Percentiles rank a stretch among this genome's conserved stretches.
Conservation (phyloP, 208 protist species). For the Leishmania major region DNA sequence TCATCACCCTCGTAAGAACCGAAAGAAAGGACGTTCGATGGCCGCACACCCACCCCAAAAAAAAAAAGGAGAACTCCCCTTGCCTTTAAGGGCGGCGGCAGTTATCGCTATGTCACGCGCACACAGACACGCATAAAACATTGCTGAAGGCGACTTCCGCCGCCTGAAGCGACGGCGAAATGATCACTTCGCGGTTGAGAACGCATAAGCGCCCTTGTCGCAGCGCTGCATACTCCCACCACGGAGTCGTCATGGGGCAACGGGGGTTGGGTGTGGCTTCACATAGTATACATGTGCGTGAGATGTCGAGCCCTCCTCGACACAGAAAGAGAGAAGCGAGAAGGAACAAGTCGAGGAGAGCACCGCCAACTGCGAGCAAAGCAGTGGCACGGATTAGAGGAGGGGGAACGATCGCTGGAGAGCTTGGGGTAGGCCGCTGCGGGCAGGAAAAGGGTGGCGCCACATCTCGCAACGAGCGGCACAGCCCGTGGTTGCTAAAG, state of each 20-base stretch:
- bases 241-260: neutral
- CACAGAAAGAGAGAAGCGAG: neutral
- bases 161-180: neutral
- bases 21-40: neutral
- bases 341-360: neutral
- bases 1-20: neutral
- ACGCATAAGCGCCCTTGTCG: neutral
- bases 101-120: neutral
- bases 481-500: neutral
- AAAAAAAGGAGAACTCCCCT: neutral
- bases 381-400: neutral
- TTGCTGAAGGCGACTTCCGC: neutral
- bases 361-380: neutral
- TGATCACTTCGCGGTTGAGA: neutral
- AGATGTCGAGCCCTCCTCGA: neutral
- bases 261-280: neutral
- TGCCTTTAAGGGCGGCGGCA: neutral
- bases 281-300: slow-evolving; percentile 4
- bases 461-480: neutral
- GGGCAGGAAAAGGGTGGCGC: neutral
- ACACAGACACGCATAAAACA: neutral
- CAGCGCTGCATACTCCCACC: neutral
- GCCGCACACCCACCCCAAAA: neutral
- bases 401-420: neutral
- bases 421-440: neutral